Conservation (phyloP, 352 stramenopile genomes). For the Globisporangium polare region DNA sequence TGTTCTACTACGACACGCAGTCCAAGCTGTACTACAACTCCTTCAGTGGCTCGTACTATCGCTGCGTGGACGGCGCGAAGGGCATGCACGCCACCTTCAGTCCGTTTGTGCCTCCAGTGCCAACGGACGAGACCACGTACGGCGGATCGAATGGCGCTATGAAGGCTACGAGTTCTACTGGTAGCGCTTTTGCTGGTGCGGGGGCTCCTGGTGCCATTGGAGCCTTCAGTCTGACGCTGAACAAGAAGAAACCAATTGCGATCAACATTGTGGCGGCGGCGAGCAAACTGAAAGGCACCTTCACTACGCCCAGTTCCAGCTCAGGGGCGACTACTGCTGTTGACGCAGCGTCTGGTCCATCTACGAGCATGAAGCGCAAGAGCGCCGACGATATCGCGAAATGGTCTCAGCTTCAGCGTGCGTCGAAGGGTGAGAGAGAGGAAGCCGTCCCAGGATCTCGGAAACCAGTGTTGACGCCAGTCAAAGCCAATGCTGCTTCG, state of each 20-base stretch:
- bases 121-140: constrained; percentile 40
- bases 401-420: constrained; percentile 63
- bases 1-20: constrained; percentile 82
- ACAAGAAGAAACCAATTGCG: constrained; percentile 70
- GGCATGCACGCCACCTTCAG: constrained; percentile 36
- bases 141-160: constrained; percentile 5
- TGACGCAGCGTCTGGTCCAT: constrained; percentile 12
- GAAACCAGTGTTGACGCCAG: constrained; percentile 4
- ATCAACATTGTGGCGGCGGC: constrained; percentile 44
- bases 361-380: constrained; percentile 56
- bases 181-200: not conserved
- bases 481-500: constrained; percentile 3
- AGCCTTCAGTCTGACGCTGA: constrained; percentile 24
- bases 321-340: constrained; percentile 8
- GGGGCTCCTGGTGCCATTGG: constrained; percentile 9
- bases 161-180: constrained; percentile 3
- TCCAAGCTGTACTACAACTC: constrained; percentile 74
- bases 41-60: constrained; percentile 68
- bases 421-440: constrained; percentile 21
- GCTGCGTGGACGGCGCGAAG: constrained; percentile 23
- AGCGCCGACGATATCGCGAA: constrained; percentile 79
- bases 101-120: constrained; percentile 39
- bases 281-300: constrained; percentile 9
- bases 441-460: constrained; percentile 5
- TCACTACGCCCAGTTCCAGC: not conserved